Evolutionary conservation across 257 asterid species (phyloP), one percentile per base, ranked within the genome.

Genomic region (Hygrophila difformis): DNA sequence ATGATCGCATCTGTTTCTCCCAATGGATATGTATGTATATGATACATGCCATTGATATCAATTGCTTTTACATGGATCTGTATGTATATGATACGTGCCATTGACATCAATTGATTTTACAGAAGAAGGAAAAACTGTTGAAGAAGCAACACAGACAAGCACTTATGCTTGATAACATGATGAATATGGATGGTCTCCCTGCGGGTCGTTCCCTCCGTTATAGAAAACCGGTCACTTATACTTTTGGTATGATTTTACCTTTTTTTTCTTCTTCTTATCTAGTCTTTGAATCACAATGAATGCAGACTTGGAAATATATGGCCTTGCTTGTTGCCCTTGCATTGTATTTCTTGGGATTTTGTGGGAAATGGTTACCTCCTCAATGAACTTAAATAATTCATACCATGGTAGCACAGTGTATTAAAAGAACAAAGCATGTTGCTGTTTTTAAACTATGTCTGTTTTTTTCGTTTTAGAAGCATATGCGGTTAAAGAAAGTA

Each of bases 61-160:
- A n/a, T n/a, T n/a, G n/a, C n/a, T n/a, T n/a, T n/a, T n/a, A n/a
- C n/a, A n/a, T n/a, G n/a, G n/a, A n/a, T n/a, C n/a, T n/a, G n/a
- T n/a, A n/a, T n/a, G n/a, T n/a, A n/a, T n/a, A n/a, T n/a, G n/a
- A n/a, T n/a, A n/a, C n/a, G n/a, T n/a, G n/a, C n/a, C n/a, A n/a
- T 43, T 51, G 37, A 26, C 7, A 26, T 26, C 8, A n/a, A n/a
- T n/a, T n/a, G n/a, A 26, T 11, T 12, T 31, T 62, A 40, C 96
- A 89, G 99, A 78, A 76, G 59, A 86, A 73, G 77, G 99, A 91
- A 72, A 91, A 62, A 69, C 60, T 72, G 64, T 47, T 91, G 61
- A 86, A 78, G 79, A 88, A 84, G 59, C 97, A 88, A 43, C 97
- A 88, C 49, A 78, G 95, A 58, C 84, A 88, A 62, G 94, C 96